Evolutionary conservation across 192 early-diverging fungal species (phyloP).

Genomic region (Backusella parvicylindrica): DNA sequence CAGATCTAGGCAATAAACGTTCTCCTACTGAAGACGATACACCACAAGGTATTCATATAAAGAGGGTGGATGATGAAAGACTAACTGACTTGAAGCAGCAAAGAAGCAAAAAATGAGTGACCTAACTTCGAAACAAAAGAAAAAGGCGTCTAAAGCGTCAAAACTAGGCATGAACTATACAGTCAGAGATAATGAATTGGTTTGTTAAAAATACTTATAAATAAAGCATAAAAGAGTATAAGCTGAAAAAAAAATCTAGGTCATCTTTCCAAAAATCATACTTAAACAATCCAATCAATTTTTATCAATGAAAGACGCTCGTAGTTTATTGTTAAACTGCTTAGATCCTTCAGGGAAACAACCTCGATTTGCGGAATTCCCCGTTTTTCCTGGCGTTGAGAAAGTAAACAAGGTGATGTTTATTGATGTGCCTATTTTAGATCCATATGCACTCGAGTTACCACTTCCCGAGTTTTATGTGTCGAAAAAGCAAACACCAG

Average conservation of each 20-base stretch:
- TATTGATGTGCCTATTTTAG: constrained; percentile 4
- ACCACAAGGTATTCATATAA: neutral
- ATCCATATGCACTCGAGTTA: neutral
- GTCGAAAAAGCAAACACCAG: neutral
- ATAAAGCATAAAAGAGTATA: neutral
- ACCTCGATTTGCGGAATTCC: neutral
- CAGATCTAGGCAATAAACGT: neutral
- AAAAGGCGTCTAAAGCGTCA: neutral
- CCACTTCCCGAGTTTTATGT: neutral
- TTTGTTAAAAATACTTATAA: neutral
- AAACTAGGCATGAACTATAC: neutral
- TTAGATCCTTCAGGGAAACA: constrained; percentile 2
- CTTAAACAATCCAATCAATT: neutral
- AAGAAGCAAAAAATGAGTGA: neutral
- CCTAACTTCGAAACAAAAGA: neutral
- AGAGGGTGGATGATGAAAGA: no score
- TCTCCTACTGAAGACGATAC: neutral
- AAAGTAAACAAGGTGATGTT: neutral
- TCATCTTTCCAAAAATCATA: neutral
- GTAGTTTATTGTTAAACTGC: neutral
- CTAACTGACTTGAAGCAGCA: neutral
- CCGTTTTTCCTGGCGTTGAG: neutral
- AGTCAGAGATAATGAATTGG: neutral
- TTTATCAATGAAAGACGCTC: constrained; percentile 6
- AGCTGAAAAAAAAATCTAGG: neutral